Conservation (phyloP, 2,329 filamentous ascomycete species). For the Trichoderma guizhouense region DNA sequence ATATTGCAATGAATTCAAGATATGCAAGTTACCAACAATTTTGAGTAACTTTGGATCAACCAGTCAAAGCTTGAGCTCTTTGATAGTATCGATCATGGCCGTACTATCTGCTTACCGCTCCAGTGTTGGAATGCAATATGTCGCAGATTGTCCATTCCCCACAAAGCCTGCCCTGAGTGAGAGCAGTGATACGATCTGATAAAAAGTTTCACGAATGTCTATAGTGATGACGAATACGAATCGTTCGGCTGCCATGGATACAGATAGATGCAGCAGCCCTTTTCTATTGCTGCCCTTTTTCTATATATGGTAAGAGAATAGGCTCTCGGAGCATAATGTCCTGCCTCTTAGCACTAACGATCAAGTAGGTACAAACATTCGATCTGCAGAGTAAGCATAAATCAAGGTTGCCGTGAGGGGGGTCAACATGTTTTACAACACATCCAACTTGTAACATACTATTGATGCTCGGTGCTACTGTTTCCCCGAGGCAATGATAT, state of each 20-base stretch:
- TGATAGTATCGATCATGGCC: background rate
- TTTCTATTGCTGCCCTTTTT: background rate
- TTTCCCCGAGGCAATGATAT: background rate
- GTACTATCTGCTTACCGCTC: background rate
- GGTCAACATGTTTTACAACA: background rate
- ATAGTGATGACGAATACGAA: background rate
- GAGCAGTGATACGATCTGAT: background rate
- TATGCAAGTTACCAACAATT: background rate
- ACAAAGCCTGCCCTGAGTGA: background rate
- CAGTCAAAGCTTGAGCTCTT: background rate
- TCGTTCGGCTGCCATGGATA: background rate
- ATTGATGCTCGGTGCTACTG: background rate
- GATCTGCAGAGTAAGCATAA: background rate
- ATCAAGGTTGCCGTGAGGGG: background rate
- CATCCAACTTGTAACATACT: background rate
- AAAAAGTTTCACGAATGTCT: background rate
- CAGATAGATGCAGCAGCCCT: background rate
- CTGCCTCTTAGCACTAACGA: background rate
- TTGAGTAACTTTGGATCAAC: fast-evolving
- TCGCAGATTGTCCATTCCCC: background rate
- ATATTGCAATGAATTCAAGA: background rate
- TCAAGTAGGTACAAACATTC: background rate
- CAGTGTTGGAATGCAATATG: background rate
- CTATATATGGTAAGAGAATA: background rate
- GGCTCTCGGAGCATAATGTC: background rate